Conservation (phyloP, 177 flowering plant species). For the Vitis hybrid region DNA sequence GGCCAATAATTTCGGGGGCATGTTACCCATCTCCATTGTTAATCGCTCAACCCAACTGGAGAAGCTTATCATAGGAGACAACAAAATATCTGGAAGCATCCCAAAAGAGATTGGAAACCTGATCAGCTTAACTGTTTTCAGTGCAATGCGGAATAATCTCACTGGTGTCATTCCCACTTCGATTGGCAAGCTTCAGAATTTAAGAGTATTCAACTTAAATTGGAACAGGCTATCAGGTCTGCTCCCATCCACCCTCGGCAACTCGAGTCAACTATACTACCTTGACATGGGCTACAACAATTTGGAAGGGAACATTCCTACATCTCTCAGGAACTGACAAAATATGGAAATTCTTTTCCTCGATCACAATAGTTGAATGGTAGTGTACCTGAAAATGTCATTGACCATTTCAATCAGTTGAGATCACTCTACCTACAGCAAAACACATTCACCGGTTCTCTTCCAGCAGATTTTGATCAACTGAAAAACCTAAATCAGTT, state of each 20-base stretch:
- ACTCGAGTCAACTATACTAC: not conserved
- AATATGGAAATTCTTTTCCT: too few species aligned
- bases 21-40: too few species aligned
- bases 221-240: constrained; percentile 7
- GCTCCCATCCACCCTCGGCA: constrained; percentile 11
- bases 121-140: not conserved
- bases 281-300: too few species aligned
- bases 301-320: too few species aligned
- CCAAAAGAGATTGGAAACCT: constrained; percentile 13
- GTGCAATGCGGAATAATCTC: not conserved
- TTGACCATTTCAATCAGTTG: too few species aligned
- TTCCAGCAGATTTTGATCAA: too few species aligned
- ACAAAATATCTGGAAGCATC: constrained; percentile 16
- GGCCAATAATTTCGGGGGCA: not conserved
- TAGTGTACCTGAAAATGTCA: too few species aligned
- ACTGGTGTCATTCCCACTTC: constrained; percentile 12
- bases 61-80: not conserved
- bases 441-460: too few species aligned
- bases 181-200: constrained; percentile 11
- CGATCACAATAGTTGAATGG: too few species aligned
- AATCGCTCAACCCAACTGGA: not conserved
- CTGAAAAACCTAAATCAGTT: too few species aligned
- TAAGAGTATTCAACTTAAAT: not conserved
- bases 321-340: too few species aligned
- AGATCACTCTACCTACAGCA: too few species aligned